Base-by-base conservation (phyloP, 176 grass and related monocot genomes). In the Zoysia pacifica region DNA sequence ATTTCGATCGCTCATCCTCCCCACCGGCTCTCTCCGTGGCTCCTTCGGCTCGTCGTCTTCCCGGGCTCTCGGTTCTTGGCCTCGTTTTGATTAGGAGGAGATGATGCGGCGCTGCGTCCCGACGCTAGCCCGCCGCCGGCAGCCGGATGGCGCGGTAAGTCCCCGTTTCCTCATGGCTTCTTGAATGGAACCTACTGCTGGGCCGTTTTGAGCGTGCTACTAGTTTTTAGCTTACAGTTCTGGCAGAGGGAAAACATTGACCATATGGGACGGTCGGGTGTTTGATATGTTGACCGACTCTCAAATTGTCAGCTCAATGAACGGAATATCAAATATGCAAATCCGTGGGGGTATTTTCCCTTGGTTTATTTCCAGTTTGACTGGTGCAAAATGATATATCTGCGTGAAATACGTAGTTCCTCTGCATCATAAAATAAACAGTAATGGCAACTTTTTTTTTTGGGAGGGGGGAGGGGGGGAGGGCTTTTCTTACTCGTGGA, bases 31-130 rank as follows among this genome's bases (percentile, higher is more conserved):
- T 18, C 12, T 12, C 3, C 3, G 49, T 66, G 3, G 9, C 16
- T 7, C 18, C 43, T 35, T 20, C 11, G 50, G 11, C 28, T 48
- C 16, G 36, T 74, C 54, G 36, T 74, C 54, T 62, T 15, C 67
- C 18, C 54, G 40, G 11, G 37, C 37, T 67, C 41, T 67, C 62
- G 16, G 48, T 39, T n/a, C 9, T 11, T 19, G 49, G 14, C n/a
- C 46, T 54, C 2, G 13, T 9, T 66, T 8, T 28, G 50, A 48
- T 16, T 46, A 48, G 48, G 16, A 12, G 54, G 52, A 20, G 44
- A 84, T 78, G 66, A 42, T 77, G 74, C 74, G 55, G 55, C 74
- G 82, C 19, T 78, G 46, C 66, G 55, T 78, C 66, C 71, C 46
- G 45, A 55, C 50, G 66, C 67, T 84, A n/a, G 46, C 55, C 82